Base-by-base conservation (phyloP, 208 protist genomes). In the Trypanosoma cruzi region DNA sequence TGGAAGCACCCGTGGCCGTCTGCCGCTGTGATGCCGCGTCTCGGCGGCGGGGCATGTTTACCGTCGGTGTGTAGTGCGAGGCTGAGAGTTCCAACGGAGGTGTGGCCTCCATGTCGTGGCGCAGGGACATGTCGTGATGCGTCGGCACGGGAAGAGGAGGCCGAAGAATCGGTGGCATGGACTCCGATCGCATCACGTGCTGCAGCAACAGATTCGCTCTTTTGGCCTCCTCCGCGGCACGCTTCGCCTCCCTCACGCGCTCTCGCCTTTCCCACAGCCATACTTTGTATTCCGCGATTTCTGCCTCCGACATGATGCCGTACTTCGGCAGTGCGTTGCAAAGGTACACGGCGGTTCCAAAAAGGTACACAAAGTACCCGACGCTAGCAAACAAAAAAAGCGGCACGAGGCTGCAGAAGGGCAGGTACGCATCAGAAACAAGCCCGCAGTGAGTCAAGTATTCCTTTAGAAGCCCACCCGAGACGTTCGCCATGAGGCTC, bases 211-310 rank as follows among this genome's bases (percentile, higher is more conserved):
- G 76, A 61, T 88, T 81, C 1, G 78, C 85, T 57, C 59, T 50
- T 64, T 83, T 87, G 20, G 85, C 81, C 50, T 87, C 79, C 24
- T 86, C 79, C 18, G 82, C 73, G 22, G 80, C 63, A 24, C 69
- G 66, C 48, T 76, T 80, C 16, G 74, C 70, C 73, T 89, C 80
- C 61, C 83, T 75, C 5, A 80, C 61, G 64, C 83, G 73, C 18
- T 54, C 58, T 26, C 77, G 77, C 31, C 79, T 74, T 7, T 49
- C 44, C 28, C 79, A 77, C 73, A 90, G 73, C 84, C 86, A 90
- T 28, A 62, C 60, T 78, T 88, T 90, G 82, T 95, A 93, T 64
- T 91, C 86, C 13, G 67, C 79, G 59, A 89, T 89, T 64, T 95
- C 85, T 13, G 37, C 65, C 22, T 78, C 73, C 10, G 81, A 86